Evolutionary conservation across 768 basidiomycete genomes (phyloP), one percentile per base, ranked within the genome.

Genomic region (Tulasnella sp.): DNA sequence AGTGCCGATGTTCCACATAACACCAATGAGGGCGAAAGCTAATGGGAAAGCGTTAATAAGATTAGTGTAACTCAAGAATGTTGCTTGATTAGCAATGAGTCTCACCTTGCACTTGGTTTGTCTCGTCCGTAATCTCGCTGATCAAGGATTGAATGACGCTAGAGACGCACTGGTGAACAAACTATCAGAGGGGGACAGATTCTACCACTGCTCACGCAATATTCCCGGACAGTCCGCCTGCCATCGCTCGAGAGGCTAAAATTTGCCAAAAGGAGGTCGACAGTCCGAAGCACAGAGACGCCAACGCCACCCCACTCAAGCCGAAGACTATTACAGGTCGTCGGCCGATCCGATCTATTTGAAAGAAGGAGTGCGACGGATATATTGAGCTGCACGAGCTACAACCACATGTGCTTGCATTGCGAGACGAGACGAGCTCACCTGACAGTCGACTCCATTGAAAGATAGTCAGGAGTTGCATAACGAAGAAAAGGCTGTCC

Each of bases 41-140:
- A 34, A 42, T n/a, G n/a, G 19, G 0, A 42, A 9, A 38, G 15
- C 30, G 1, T 3, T 2, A 49, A 10, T 38, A 22, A 11, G 22
- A 38, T 30, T n/a, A n/a, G 22, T 27, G 58, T 10, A 43, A 43
- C 10, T 11, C 11, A 10, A 19, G 41, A 43, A 43, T 10, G 41
- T 11, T 11, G 19, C 15, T 58, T 15, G 17, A 1, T n/a, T n/a
- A 15, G 44, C 12, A 22, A 34, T 12, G 2, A 17, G 17, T 34
- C 2, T 3, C 15, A 63, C 63, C 79, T 34, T 71, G 64, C 0
- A 77, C 76, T 66, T 82, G 80, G 62, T 85, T 84, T 5, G 77
- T 78, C 15, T 77, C 66, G 63, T 85, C 82, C 9, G 81, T 83
- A 24, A 85, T 72, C 69, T 85, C 84, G 12, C 80, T 78, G 0